These are phyloP conservation scores for Stagonosporopsis vannaccii DNA, from an alignment of 2,329 filamentous ascomycete genomes.

Conservation along the genomic window DNA sequence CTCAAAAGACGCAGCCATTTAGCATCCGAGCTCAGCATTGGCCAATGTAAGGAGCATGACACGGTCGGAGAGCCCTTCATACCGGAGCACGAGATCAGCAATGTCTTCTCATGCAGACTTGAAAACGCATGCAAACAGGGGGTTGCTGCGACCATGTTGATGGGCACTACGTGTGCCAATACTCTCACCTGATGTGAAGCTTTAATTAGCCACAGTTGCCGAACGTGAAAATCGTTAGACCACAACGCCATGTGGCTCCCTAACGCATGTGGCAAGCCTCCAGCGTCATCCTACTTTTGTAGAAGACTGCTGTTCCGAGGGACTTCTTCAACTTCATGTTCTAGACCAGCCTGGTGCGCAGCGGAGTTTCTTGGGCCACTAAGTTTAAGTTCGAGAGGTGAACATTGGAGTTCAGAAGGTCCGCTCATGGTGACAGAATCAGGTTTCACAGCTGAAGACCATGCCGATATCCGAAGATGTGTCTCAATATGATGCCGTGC, in stretches of 20 bases:
- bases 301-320: neutral
- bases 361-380: neutral
- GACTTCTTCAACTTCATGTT: neutral
- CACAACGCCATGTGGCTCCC: neutral
- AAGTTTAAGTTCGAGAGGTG: neutral
- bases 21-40: too few relatives aligned
- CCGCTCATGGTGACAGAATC: neutral
- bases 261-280: neutral
- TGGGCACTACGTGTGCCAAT: neutral
- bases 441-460: neutral
- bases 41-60: too few relatives aligned
- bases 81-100: too few relatives aligned
- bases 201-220: neutral
- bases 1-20: neutral
- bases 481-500: neutral
- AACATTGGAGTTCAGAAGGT: neutral
- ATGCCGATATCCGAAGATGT: conserved; percentile 2
- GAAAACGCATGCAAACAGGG: neutral
- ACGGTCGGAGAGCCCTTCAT: neutral
- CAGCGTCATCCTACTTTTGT: neutral
- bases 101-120: neutral
- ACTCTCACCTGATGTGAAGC: neutral
- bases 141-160: neutral
- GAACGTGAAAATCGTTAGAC: neutral
- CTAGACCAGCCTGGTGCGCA: neutral